Conservation (phyloP, 768 basidiomycete genomes). For the Sutorius australiensis region DNA sequence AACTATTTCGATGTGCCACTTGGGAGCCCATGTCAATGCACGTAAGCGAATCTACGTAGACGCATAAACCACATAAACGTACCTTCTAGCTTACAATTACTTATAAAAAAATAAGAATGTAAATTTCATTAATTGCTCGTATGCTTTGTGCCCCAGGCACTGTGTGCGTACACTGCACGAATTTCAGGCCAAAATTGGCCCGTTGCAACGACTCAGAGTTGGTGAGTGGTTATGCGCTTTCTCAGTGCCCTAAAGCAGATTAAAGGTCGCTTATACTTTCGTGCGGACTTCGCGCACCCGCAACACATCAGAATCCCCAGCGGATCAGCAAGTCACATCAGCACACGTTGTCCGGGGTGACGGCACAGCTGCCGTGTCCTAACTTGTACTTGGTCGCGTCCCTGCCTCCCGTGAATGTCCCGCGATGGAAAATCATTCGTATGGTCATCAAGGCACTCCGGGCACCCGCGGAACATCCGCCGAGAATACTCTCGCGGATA, state of each 20-base stretch:
- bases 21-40: not conserved
- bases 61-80: too few species aligned
- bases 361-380: not conserved
- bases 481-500: constrained; percentile 1
- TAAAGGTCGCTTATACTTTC: not conserved
- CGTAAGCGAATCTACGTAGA: not conserved
- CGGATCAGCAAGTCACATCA: not conserved
- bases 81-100: not conserved
- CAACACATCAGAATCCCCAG: not conserved
- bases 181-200: too few species aligned
- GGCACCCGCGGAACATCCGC: not conserved
- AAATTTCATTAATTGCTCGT: not conserved
- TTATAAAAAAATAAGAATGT: not conserved
- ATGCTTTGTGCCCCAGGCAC: not conserved
- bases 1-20: not conserved
- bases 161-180: not conserved
- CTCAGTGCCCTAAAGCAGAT: not conserved
- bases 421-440: not conserved
- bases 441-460: not conserved
- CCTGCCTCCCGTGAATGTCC: not conserved
- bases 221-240: not conserved
- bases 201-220: not conserved
- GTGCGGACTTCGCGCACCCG: not conserved
- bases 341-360: not conserved
- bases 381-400: not conserved